Evolutionary conservation across 192 early-diverging fungal species (phyloP).

Genomic region (Phycomyces blakesleeanus): DNA sequence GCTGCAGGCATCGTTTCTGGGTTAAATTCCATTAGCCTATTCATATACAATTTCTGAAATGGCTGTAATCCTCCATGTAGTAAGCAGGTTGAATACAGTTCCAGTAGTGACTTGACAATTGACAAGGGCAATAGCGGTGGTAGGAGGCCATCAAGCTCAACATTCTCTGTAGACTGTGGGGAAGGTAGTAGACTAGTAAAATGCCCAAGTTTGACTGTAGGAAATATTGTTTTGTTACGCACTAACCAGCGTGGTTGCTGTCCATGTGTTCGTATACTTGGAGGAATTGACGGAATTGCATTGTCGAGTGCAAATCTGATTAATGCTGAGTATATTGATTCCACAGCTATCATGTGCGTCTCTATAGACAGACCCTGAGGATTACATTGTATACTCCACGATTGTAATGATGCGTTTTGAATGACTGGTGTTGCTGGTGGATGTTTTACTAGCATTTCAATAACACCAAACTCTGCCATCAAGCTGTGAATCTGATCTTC

Average conservation of each 20-base stretch:
- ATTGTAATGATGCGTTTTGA: slow-evolving; percentile 16
- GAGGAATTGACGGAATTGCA: not conserved
- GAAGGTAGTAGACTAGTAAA: slow-evolving; percentile 25
- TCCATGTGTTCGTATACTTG: not conserved
- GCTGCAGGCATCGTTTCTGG: slow-evolving; percentile 3
- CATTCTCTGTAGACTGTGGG: not conserved
- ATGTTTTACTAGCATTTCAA: slow-evolving; percentile 21
- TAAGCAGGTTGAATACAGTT: slow-evolving; percentile 25
- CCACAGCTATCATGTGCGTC: slow-evolving; percentile 23
- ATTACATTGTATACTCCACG: slow-evolving; percentile 10
- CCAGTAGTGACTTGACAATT: slow-evolving; percentile 13
- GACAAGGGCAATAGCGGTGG: not conserved
- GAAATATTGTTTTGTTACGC: slow-evolving; percentile 30
- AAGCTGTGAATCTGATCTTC: slow-evolving; percentile 35
- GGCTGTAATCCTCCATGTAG: slow-evolving; percentile 31
- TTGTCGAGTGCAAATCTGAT: slow-evolving; percentile 32
- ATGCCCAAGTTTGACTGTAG: slow-evolving; percentile 25
- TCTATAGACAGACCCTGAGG: slow-evolving; percentile 28
- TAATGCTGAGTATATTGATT: slow-evolving; percentile 22
- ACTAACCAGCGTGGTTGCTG: slow-evolving; percentile 14
- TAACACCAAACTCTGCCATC: slow-evolving; percentile 24
- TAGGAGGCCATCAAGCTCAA: slow-evolving; percentile 4
- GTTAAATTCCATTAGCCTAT: slow-evolving; percentile 10
- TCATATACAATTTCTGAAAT: slow-evolving; percentile 14
- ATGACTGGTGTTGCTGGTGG: not conserved